These are phyloP conservation scores for Symbiodinium natans DNA, from an alignment of 73 alveolate genomes.

Conservation along the genomic window DNA sequence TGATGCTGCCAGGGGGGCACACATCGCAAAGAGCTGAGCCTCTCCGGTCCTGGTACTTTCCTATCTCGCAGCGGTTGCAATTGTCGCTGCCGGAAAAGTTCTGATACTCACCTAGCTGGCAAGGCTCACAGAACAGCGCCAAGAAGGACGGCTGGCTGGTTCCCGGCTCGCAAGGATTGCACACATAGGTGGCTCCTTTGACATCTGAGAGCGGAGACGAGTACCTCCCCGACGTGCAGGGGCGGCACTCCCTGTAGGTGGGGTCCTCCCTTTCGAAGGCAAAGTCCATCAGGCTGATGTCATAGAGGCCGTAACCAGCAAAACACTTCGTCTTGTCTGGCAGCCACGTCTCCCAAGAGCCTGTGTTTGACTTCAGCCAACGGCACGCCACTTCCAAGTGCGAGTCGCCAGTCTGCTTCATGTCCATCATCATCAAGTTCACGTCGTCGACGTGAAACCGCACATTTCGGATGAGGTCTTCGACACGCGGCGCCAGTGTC, in stretches of 20 bases:
- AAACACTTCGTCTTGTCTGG: slow-evolving; percentile 32
- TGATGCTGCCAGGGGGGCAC: neutral
- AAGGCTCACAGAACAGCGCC: neutral
- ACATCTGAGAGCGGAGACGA: neutral
- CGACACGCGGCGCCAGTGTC: slow-evolving; percentile 24
- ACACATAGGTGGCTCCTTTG: neutral
- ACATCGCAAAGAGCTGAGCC: neutral
- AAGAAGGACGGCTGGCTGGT: slow-evolving; percentile 13
- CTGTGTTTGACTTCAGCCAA: slow-evolving; percentile 25
- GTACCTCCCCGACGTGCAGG: slow-evolving; percentile 19
- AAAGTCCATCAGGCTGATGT: neutral
- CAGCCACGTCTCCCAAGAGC: slow-evolving; percentile 12
- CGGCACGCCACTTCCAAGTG: slow-evolving; percentile 13
- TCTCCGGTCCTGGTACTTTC: slow-evolving; percentile 4
- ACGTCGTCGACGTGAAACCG: neutral
- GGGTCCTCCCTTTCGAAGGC: neutral
- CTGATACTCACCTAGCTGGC: slow-evolving; percentile 22
- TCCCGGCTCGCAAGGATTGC: slow-evolving; percentile 5
- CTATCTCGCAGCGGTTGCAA: neutral
- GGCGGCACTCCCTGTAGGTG: neutral
- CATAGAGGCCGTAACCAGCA: slow-evolving; percentile 46
- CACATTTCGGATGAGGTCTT: neutral
- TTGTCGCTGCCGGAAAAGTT: neutral
- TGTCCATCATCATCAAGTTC: slow-evolving; percentile 20
- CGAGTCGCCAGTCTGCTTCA: neutral